phyloP scores from a whole-genome alignment of 23 red algal species.

The Pyropia yezoensis region DNA sequence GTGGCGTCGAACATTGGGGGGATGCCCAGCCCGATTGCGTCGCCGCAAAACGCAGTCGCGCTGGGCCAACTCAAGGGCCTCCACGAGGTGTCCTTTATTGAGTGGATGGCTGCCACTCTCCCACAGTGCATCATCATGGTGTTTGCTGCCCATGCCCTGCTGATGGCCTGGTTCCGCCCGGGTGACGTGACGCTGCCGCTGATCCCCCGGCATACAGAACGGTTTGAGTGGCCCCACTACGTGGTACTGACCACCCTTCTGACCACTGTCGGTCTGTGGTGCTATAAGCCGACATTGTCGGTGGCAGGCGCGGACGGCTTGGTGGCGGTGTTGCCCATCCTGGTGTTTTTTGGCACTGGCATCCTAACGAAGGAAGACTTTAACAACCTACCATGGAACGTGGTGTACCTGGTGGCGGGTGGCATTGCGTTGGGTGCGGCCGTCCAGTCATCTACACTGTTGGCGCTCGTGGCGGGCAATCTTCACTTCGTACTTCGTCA shows the following conservation, averaged over 20 bases:
- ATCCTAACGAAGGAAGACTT: conserved; percentile 95
- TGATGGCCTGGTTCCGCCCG: conserved; percentile 50
- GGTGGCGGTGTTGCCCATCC: conserved; percentile 70
- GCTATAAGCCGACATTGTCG: conserved; percentile 29
- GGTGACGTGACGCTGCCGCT: conserved; percentile 38
- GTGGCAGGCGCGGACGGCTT: conserved; percentile 75
- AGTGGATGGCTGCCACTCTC: conserved; percentile 71
- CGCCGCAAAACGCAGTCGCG: conserved; percentile 93
- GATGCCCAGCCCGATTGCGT: conserved; percentile 87
- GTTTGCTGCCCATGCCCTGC: conserved; percentile 27
- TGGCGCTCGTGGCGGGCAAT: conserved; percentile 48
- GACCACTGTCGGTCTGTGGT: conserved; percentile 74
- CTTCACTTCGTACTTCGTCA: conserved; percentile 21
- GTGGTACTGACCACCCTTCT: conserved; percentile 44
- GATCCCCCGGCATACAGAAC: conserved; percentile 33
- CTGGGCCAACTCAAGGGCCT: conserved; percentile 47
- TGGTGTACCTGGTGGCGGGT: conserved; percentile 88
- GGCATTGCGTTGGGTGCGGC: conserved; percentile 79
- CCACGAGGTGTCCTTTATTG: conserved; percentile 66
- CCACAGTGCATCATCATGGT: conserved; percentile 59
- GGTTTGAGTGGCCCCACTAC: conserved; percentile 41
- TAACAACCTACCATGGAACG: conserved; percentile 95
- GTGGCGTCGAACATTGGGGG: conserved; percentile 89
- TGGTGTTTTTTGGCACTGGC: conserved; percentile 79
- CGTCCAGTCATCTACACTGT: conserved; percentile 66